Percentiles rank a stretch among this genome's conserved stretches.
phyloP scores from a whole-genome alignment of 768 basidiomycete genomes.

The Hebeloma cylindrosporum region DNA sequence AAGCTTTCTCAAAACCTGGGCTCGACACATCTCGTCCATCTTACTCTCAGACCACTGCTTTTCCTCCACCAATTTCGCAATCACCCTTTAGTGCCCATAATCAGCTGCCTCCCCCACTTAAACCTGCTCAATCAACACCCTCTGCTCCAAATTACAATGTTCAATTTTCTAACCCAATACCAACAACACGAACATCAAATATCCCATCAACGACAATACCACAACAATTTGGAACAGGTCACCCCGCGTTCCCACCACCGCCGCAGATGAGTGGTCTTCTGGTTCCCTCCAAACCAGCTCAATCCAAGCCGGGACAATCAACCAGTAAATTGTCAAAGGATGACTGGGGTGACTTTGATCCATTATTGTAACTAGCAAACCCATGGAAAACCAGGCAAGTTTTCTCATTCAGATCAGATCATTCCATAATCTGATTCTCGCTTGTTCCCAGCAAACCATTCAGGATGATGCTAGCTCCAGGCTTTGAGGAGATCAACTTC shows the following conservation, averaged over 20 bases:
- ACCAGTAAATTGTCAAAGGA: conserved; percentile 57
- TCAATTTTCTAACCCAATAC: conserved; percentile 31
- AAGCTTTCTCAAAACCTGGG: conserved; percentile 11
- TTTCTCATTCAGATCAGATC: too few relatives aligned
- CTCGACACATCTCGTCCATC: conserved; percentile 8
- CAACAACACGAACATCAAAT: conserved; percentile 12
- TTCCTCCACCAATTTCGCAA: conserved; percentile 14
- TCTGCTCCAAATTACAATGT: conserved; percentile 59
- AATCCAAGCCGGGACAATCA: conserved; percentile 41
- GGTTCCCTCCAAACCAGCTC: conserved; percentile 61
- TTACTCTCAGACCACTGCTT: conserved; percentile 18
- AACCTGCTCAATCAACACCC: conserved; percentile 15
- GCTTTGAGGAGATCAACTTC: conserved; percentile 72
- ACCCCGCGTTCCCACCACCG: conserved; percentile 22
- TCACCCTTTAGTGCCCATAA: conserved; percentile 10
- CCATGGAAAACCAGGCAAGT: too few relatives aligned
- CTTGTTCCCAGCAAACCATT: conserved; percentile 65
- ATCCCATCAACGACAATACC: conserved; percentile 13
- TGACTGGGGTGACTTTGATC: conserved; percentile 85
- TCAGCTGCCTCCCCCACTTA: conserved; percentile 24
- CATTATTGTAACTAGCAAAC: conserved; percentile 54
- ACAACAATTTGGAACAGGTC: conserved; percentile 21
- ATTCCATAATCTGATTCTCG: too few relatives aligned
- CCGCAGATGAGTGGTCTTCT: conserved; percentile 48
- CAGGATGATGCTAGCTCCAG: conserved; percentile 70